phyloP scores from a whole-genome alignment of 805 yeast species.

The Kodamaea hsintzibuensis region DNA sequence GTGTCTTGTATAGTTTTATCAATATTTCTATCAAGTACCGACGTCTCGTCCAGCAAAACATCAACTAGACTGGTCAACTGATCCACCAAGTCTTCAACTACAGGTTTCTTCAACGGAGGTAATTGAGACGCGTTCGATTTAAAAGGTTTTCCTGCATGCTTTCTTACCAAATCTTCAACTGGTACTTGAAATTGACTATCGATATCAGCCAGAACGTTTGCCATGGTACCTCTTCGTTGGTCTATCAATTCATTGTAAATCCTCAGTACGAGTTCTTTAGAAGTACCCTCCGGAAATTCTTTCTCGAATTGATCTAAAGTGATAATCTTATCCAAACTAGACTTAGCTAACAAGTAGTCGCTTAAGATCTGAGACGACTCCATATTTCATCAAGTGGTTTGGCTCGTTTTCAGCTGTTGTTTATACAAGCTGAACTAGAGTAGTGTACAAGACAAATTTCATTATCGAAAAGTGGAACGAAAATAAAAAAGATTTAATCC shows the following conservation, averaged over 20 bases:
- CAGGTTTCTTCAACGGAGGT: conserved; percentile 2
- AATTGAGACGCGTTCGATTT: neutral
- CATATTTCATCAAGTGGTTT: conserved; percentile 14
- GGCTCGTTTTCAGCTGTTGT: neutral
- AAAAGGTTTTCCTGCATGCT: neutral
- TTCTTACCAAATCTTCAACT: conserved; percentile 6
- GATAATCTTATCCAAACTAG: conserved; percentile 18
- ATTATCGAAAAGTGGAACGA: neutral
- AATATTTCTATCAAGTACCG: conserved; percentile 16
- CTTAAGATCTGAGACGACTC: conserved; percentile 22
- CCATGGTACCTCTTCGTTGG: conserved; percentile 12
- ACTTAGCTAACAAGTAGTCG: conserved; percentile 19
- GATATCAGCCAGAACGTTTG: conserved; percentile 14
- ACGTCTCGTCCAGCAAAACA: conserved; percentile 24
- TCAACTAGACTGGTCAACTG: conserved; percentile 27
- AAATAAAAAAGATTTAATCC: neutral
- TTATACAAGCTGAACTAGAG: neutral
- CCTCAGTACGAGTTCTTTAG: conserved; percentile 4
- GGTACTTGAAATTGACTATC: conserved; percentile 26
- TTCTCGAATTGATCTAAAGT: conserved; percentile 21
- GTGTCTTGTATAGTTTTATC: conserved; percentile 17
- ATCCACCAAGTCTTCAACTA: conserved; percentile 14
- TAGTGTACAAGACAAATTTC: neutral
- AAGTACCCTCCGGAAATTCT: conserved; percentile 15
- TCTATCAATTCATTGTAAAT: conserved; percentile 16